A percentile compares a stretch with the other conserved stretches of the same genome.
phyloP scores from a whole-genome alignment of 371 early-diverging fungal genomes.

The Funneliformis caledonium region DNA sequence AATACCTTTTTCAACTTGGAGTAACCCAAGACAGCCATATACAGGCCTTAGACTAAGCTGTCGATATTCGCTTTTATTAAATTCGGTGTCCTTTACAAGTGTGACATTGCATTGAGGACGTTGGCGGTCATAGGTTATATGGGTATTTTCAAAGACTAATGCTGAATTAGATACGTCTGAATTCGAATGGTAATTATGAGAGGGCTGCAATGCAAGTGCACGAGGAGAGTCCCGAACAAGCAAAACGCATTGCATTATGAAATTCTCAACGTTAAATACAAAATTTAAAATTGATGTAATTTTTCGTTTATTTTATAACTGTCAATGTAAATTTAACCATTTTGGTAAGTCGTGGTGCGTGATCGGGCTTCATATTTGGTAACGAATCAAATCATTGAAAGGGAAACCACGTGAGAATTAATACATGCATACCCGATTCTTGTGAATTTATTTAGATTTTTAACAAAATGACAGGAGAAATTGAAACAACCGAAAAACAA shows the following conservation, averaged over 20 bases:
- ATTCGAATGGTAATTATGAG: background rate
- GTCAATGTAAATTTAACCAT: background rate
- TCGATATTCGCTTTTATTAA: slow-evolving; percentile 8
- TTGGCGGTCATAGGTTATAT: background rate
- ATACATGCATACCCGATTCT: no score
- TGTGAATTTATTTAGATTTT: background rate
- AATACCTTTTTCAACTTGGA: slow-evolving; percentile 35
- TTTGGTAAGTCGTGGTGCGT: background rate
- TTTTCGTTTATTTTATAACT: background rate
- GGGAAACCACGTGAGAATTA: no score
- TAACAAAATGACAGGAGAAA: background rate
- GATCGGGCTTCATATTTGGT: background rate
- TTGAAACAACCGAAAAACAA: background rate
- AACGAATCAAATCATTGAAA: no score
- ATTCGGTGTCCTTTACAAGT: background rate
- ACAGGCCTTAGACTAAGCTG: background rate
- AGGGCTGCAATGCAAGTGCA: background rate
- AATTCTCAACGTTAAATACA: background rate
- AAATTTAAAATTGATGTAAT: no score
- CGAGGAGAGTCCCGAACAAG: slow-evolving; percentile 6
- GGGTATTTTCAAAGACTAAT: slow-evolving; percentile 3
- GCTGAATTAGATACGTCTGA: slow-evolving; percentile 21
- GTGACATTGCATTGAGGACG: slow-evolving; percentile 33
- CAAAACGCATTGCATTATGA: slow-evolving; percentile 16
- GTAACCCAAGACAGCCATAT: slow-evolving; percentile 36